Evolutionary conservation across 768 basidiomycete species (phyloP).

Genomic region (Termitomyces sp.): DNA sequence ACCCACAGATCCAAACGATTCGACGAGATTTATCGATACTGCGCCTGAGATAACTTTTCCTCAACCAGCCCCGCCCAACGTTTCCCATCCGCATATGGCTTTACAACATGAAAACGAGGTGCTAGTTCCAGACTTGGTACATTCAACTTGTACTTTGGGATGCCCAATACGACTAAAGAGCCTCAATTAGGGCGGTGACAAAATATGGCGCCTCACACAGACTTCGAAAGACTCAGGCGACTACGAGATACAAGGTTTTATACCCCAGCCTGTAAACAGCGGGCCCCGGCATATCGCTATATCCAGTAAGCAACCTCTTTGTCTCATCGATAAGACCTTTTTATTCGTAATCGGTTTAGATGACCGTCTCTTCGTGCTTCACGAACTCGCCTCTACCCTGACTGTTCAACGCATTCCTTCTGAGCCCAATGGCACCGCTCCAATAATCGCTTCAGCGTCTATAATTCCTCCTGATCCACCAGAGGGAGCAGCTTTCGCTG

Average conservation of each 20-base stretch:
- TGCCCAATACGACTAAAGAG: background rate
- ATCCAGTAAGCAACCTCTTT: conserved; percentile 19
- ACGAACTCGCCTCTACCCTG: conserved; percentile 53
- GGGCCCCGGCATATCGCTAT: conserved; percentile 58
- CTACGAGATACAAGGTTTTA: conserved; percentile 52
- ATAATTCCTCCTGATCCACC: conserved; percentile 41
- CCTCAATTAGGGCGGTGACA: conserved; percentile 47
- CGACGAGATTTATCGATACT: conserved; percentile 23
- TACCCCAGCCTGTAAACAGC: conserved; percentile 31
- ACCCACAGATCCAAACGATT: conserved; percentile 34
- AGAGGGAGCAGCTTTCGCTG: conserved; percentile 39
- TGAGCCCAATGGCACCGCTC: conserved; percentile 44
- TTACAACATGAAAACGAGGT: conserved; percentile 46
- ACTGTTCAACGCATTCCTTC: conserved; percentile 53
- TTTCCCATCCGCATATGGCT: conserved; percentile 61
- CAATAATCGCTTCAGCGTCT: conserved; percentile 42
- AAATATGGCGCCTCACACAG: conserved; percentile 54
- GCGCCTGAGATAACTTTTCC: conserved; percentile 52
- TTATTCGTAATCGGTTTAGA: conserved; percentile 26
- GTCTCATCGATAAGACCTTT: background rate
- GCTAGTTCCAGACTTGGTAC: conserved; percentile 55
- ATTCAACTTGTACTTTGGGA: background rate
- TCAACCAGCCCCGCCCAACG: conserved; percentile 24
- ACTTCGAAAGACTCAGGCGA: conserved; percentile 39
- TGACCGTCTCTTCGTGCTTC: conserved; percentile 44